phyloP scores from a whole-genome alignment of 1,139 yeast species.

The Kurtzmaniella quercitrusa region DNA sequence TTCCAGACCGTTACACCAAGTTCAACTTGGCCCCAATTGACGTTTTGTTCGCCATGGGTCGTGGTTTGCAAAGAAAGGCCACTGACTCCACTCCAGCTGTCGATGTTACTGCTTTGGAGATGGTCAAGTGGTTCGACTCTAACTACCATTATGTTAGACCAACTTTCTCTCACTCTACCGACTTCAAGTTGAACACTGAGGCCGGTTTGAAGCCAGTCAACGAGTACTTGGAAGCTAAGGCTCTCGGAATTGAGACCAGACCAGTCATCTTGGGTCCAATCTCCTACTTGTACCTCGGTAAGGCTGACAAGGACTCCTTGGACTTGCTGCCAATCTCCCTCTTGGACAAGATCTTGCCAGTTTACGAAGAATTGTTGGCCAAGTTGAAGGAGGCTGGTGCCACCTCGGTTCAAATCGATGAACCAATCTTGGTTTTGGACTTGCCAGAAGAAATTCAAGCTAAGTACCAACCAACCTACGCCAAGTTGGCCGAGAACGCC shows the following conservation, averaged over 20 bases:
- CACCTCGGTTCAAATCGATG: slow-evolving; percentile 91
- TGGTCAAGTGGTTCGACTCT: slow-evolving; percentile 99
- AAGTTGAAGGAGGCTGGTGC: slow-evolving; percentile 96
- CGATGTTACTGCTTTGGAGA: slow-evolving; percentile 98
- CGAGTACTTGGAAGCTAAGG: slow-evolving; percentile 97
- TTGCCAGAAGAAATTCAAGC: slow-evolving; percentile 79
- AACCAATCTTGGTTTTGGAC: slow-evolving; percentile 94
- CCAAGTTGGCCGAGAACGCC: slow-evolving; percentile 57
- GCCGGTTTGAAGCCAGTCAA: slow-evolving; percentile 92
- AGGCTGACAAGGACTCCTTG: slow-evolving; percentile 95
- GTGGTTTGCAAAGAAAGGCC: slow-evolving; percentile 98
- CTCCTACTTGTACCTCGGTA: slow-evolving; percentile 91
- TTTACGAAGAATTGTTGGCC: slow-evolving; percentile 81
- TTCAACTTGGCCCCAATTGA: slow-evolving; percentile 86
- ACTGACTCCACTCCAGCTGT: slow-evolving; percentile 84
- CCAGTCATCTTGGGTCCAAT: slow-evolving; percentile 97
- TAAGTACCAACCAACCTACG: slow-evolving; percentile 86
- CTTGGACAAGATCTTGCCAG: slow-evolving; percentile 85
- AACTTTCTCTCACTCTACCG: slow-evolving; percentile 92
- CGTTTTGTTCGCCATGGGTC: slow-evolving; percentile 97
- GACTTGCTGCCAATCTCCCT: slow-evolving; percentile 91
- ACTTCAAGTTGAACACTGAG: slow-evolving; percentile 78
- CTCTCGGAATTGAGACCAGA: slow-evolving; percentile 91
- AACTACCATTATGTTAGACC: slow-evolving; percentile 99
- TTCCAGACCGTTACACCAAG: slow-evolving; percentile 96